Percentiles rank a stretch among this genome's conserved stretches.
phyloP scores from a whole-genome alignment of 148 eudicot genomes.

The Rhododendron henanense region DNA sequence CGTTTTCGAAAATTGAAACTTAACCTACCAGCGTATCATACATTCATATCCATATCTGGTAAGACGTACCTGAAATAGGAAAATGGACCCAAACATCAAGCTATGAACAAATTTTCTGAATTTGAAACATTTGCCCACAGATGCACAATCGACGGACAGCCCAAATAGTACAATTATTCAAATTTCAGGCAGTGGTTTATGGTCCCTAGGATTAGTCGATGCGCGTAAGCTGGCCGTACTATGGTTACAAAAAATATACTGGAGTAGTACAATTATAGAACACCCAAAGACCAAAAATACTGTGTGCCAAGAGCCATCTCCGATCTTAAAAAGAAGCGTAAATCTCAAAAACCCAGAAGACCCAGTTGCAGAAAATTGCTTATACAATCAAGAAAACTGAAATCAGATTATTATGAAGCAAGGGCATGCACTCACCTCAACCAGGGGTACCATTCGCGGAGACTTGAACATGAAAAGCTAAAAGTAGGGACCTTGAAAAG shows the following conservation, averaged over 20 bases:
- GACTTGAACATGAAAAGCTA: neutral
- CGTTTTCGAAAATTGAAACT: neutral
- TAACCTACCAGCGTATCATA: neutral
- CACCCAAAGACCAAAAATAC: no score
- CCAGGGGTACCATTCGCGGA: neutral
- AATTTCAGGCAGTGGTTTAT: no score
- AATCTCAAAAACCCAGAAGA: neutral
- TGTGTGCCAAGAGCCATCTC: no score
- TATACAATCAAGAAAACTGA: neutral
- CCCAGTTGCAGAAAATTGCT: neutral
- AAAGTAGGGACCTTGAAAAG: neutral
- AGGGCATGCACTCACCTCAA: neutral
- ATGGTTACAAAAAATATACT: no score
- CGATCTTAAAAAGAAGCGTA: no score
- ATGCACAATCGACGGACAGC: neutral
- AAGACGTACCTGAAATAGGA: slow-evolving; percentile 15
- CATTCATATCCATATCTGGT: neutral
- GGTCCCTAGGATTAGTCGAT: no score
- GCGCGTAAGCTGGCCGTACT: no score
- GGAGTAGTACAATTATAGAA: no score
- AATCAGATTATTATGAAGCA: neutral
- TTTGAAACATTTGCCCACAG: neutral
- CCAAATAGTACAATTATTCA: neutral
- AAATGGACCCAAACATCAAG: neutral
- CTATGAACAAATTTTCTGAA: neutral